phyloP scores from a whole-genome alignment of 345 rosid genomes.

The Gossypium rotundifolium region DNA sequence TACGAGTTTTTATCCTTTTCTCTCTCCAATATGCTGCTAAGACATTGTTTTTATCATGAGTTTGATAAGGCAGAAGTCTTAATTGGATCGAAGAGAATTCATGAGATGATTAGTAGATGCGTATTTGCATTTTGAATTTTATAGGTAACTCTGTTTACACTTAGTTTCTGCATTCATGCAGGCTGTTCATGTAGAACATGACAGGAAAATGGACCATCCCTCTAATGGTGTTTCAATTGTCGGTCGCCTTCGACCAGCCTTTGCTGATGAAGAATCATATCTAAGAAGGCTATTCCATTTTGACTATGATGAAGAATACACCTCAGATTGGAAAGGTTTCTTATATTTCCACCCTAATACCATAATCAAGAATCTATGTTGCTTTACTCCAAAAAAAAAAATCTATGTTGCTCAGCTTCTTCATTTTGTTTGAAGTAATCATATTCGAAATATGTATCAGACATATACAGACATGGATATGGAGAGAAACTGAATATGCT shows the following conservation, averaged over 20 bases:
- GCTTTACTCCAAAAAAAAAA: neutral
- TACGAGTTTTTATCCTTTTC: neutral
- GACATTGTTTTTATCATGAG: neutral
- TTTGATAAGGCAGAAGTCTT: neutral
- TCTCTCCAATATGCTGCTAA: neutral
- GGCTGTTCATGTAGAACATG: constrained; percentile 55
- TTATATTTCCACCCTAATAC: constrained; percentile 1
- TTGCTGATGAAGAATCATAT: constrained; percentile 69
- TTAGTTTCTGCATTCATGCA: constrained; percentile 23
- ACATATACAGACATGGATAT: neutral
- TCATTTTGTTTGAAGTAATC: neutral
- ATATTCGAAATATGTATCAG: neutral
- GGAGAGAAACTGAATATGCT: neutral
- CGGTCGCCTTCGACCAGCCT: constrained; percentile 79
- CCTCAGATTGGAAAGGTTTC: constrained; percentile 61
- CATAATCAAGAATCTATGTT: neutral
- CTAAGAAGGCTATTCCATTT: constrained; percentile 50
- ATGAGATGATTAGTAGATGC: neutral
- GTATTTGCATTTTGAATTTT: neutral
- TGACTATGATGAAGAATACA: constrained; percentile 53
- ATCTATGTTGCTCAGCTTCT: neutral
- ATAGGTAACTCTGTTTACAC: neutral
- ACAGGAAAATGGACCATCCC: constrained; percentile 64
- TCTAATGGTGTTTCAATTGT: constrained; percentile 85
- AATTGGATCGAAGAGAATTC: neutral